These are phyloP conservation scores for Dissoconium aciculare DNA, from an alignment of 2,329 filamentous ascomycete genomes.

Conservation along the genomic window DNA sequence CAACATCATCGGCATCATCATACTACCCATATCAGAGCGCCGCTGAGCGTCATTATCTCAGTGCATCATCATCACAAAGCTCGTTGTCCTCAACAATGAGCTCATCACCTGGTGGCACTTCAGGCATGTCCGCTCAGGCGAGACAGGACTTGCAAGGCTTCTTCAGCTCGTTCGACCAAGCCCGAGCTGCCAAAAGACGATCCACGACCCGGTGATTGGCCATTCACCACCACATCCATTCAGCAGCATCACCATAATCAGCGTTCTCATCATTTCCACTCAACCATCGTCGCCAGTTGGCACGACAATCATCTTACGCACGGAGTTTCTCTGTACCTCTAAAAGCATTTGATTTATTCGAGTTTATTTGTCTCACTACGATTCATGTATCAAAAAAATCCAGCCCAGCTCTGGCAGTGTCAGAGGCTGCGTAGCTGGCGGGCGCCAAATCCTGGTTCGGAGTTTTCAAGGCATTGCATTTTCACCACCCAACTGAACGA, in stretches of 20 bases:
- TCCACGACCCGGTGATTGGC: slow-evolving; percentile 15
- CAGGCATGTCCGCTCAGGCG: slow-evolving; percentile 57
- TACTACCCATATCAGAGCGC: slow-evolving; percentile 6
- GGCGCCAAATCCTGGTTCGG: too few relatives aligned
- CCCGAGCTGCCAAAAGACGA: slow-evolving; percentile 43
- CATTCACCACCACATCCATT: slow-evolving; percentile 1
- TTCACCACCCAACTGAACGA: too few relatives aligned
- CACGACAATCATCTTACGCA: too few relatives aligned
- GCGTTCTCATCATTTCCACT: not conserved
- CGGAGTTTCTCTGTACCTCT: slow-evolving; percentile 12
- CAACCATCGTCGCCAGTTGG: not conserved
- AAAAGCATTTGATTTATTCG: slow-evolving; percentile 12
- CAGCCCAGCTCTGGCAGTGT: too few relatives aligned
- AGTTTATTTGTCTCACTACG: not conserved
- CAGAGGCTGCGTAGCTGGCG: too few relatives aligned
- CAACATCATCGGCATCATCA: slow-evolving; percentile 31
- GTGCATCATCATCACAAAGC: slow-evolving; percentile 61
- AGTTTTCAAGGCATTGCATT: too few relatives aligned
- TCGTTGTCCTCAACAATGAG: slow-evolving; percentile 58
- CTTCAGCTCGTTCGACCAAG: slow-evolving; percentile 76
- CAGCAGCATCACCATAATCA: not conserved
- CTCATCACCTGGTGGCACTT: slow-evolving; percentile 14
- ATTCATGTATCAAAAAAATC: slow-evolving; percentile 1
- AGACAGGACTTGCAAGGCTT: slow-evolving; percentile 73
- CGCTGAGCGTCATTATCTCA: slow-evolving; percentile 31